Percentiles rank a stretch among this genome's conserved stretches.
Evolutionary conservation across 805 yeast species (phyloP).

Genomic region (Cyberlindnera saturnus): DNA sequence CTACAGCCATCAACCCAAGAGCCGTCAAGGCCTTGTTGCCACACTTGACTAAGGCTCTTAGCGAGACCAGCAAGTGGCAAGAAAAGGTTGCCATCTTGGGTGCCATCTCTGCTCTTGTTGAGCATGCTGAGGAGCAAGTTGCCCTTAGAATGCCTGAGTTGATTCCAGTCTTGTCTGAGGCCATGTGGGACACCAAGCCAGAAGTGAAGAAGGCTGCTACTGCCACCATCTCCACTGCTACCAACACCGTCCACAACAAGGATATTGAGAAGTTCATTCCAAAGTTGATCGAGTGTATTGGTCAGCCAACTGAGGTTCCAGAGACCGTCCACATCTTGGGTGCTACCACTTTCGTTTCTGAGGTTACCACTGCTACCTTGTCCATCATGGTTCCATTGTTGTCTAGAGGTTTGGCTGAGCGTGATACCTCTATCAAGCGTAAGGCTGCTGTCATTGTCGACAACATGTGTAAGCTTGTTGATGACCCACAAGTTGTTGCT

Average conservation of each 20-base stretch:
- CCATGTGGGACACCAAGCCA: conserved; percentile 99
- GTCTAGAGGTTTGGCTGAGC: conserved; percentile 99
- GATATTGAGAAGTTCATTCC: conserved; percentile 99
- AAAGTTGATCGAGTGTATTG: conserved; percentile 92
- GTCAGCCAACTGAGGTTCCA: conserved; percentile 95
- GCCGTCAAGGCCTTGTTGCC: conserved; percentile 91
- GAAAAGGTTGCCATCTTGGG: conserved; percentile 90
- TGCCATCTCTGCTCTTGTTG: conserved; percentile 83
- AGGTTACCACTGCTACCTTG: conserved; percentile 98
- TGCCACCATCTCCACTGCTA: conserved; percentile 90
- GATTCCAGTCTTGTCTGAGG: conserved; percentile 96
- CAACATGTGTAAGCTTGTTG: conserved; percentile 99
- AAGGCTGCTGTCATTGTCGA: conserved; percentile 99
- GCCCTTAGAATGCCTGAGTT: conserved; percentile 99
- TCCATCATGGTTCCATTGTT: conserved; percentile 99
- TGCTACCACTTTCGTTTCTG: conserved; percentile 99
- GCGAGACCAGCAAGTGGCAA: conserved; percentile 88
- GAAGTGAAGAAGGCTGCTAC: conserved; percentile 97
- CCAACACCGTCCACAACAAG: conserved; percentile 98
- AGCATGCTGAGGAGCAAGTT: conserved; percentile 89
- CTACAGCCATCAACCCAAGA: conserved; percentile 82
- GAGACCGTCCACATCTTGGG: conserved; percentile 98
- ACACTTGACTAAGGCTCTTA: conserved; percentile 61
- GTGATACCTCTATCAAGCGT: conserved; percentile 99
- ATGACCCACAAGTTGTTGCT: conserved; percentile 99